Base-by-base conservation (phyloP, 1,139 yeast genomes). In the Petasospora fabianii region DNA sequence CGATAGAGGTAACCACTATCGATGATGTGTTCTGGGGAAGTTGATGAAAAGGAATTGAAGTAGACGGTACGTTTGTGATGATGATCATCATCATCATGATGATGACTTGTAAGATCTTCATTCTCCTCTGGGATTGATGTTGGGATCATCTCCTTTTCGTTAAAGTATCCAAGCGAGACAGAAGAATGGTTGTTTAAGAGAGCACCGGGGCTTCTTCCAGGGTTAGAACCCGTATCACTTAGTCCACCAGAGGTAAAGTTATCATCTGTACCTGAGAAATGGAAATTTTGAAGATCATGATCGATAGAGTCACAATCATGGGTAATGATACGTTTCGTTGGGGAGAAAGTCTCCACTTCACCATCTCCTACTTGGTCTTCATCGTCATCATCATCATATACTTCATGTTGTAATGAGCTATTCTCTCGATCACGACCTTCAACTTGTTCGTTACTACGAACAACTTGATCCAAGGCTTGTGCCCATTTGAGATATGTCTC, bases 401-500 rank as follows among this genome's bases (percentile, higher is more conserved):
- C 58, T 14, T 49, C 48, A 8, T 56, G n/a, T 41, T 51, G 12
- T 11, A 24, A 4, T n/a, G 22, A 24, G 5, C 18, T 19, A 15
- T 16, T 21, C 11, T 27, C 32, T 3, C 27, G 33, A 12, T 44
- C 58, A 16, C 31, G 17, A 4, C 21, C n/a, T 4, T 17, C n/a
- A 21, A 4, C 13, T 13, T 21, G 13, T 13, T 27, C 17, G 24
- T 20, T 18, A 9, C 20, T 11, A 15, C 24, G 27, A 6, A 42
- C 27, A 15, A 46, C 24, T 3, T 24, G 24, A 13, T 30, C 56
- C 5, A 68, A 52, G 6, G 53, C 55, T 19, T 50, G 50, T 14
- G 65, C 62, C 83, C 83, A 77, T 17, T 54, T 51, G 15, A 61
- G 54, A 24, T 66, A 67, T 15, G 61, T 66, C 5, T 57, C 53